Percentiles rank a stretch among this genome's conserved stretches.
phyloP scores from a whole-genome alignment of 2,329 filamentous ascomycete genomes.

The Cladosporium oxysporum region DNA sequence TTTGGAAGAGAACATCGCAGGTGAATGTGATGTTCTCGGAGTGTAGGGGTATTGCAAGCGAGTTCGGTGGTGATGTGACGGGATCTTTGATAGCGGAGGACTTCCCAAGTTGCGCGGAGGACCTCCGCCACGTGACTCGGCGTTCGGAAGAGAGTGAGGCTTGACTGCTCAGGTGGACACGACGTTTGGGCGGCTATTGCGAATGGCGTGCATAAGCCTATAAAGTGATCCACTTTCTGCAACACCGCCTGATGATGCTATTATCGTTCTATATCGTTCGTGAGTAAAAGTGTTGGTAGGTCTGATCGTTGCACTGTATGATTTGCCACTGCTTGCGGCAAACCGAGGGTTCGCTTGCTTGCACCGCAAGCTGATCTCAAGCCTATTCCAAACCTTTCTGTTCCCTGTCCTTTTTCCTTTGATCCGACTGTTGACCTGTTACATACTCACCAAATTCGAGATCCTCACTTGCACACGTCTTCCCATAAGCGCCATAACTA shows the following conservation, averaged over 20 bases:
- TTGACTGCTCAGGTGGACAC: neutral
- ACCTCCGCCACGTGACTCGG: constrained; percentile 11
- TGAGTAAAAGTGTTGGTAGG: neutral
- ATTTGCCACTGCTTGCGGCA: neutral
- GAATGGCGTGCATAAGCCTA: constrained; percentile 11
- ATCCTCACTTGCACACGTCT: neutral
- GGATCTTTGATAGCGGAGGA: constrained; percentile 13
- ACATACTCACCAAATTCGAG: neutral
- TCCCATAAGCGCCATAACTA: too few species aligned
- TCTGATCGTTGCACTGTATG: neutral
- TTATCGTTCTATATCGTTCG: neutral
- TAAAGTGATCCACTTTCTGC: constrained; percentile 11
- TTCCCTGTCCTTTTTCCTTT: neutral
- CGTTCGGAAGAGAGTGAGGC: neutral
- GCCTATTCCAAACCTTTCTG: too few species aligned
- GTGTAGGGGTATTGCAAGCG: constrained; percentile 4
- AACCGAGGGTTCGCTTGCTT: neutral
- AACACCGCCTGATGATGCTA: neutral
- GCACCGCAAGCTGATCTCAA: neutral
- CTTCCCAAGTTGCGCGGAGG: neutral
- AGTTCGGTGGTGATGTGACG: constrained; percentile 6
- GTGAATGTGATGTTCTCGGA: constrained; percentile 14
- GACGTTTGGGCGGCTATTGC: constrained; percentile 16
- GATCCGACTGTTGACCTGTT: neutral
- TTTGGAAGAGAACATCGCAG: constrained; percentile 36